Base-by-base conservation (phyloP, 192 early-diverging fungal genomes). In the Coemansia reversa region DNA sequence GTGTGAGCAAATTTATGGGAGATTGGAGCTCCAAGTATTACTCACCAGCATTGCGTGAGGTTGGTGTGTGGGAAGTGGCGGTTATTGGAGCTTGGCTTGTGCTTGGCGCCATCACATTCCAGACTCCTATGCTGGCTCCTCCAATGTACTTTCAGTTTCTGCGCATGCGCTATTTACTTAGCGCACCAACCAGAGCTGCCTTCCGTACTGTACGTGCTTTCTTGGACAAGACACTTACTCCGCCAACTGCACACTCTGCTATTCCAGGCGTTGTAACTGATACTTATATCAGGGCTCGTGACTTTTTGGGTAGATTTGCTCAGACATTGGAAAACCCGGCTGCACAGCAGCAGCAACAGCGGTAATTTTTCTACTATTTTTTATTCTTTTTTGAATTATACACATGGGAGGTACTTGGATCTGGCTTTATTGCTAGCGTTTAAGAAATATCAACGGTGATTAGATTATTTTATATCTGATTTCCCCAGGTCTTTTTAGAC, bases 51-150 rank as follows among this genome's bases (percentile, higher is more conserved):
- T 39, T 80, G 58, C 65, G 72, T 23, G 61, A 80, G 72, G 72
- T 80, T 19, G 69, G 68, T 23, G 72, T 74, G 39, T 74, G 71
- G 71, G 77, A 80, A 63, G 77, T 74, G 29, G 71, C 71, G 7
- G 72, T 70, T 2, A 66, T 80, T 45, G 68, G 77, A 20, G 39
- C 56, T n/a, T 74, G 71, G 71, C 19, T 74, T 9, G 62, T 67
- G 22, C 50, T 80, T 28, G 72, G 71, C n/a, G 77, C 72, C 0
- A 55, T 74, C n/a, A 74, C 72, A 16, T 62, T 80, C 65, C 77
- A 80, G 62, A 68, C 69, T 8, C 68, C 72, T 50, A 45, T 75
- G 62, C 45, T 71, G 9, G 72, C 69, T 18, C 77, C 72, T 32
- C 27, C 74, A 19, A 35, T 65, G 9, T 80, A 80, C 45, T 66